phyloP scores from a whole-genome alignment of 2,329 filamentous ascomycete species.

The Aspergillus brunneoviolaceus region DNA sequence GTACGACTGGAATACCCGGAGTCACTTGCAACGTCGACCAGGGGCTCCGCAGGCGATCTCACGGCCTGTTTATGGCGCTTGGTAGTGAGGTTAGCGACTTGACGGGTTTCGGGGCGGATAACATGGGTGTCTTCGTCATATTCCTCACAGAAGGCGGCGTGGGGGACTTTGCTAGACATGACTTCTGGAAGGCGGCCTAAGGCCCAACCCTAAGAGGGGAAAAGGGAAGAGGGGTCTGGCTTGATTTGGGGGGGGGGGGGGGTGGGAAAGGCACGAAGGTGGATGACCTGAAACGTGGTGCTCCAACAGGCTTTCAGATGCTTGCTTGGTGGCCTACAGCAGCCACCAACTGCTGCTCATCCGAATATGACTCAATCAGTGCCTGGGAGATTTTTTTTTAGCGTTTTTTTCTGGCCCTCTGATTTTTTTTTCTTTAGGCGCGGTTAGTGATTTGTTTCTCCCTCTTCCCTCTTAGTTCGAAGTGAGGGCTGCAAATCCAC shows the following conservation, averaged over 20 bases:
- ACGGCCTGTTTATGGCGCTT: conserved; percentile 49
- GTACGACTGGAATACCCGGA: conserved; percentile 63
- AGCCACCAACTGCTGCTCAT: conserved; percentile 24
- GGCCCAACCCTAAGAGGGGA: conserved; percentile 9
- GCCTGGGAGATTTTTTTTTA: conserved; percentile 9
- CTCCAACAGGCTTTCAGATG: conserved; percentile 24
- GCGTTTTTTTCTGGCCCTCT: conserved; percentile 4
- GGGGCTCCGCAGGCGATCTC: conserved; percentile 33
- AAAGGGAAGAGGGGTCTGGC: conserved; percentile 13
- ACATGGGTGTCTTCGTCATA: conserved; percentile 47
- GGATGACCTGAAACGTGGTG: conserved; percentile 32
- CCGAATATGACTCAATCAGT: conserved; percentile 22
- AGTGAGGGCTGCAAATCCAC: conserved; percentile 17
- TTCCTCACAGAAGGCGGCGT: conserved; percentile 49
- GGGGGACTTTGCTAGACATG: conserved; percentile 43
- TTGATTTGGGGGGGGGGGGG: conserved; percentile 24
- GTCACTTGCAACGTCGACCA: conserved; percentile 56
- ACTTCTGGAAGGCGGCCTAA: conserved; percentile 26
- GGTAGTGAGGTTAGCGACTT: conserved; percentile 52
- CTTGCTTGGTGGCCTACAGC: conserved; percentile 20
- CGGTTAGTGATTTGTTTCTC: conserved; percentile 6
- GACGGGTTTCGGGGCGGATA: conserved; percentile 48
- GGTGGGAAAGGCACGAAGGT: conserved; percentile 21
- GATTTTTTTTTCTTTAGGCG: conserved; percentile 6
- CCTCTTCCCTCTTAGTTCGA: conserved; percentile 12